phyloP scores from a whole-genome alignment of 495 filamentous ascomycete species.

The Clavariopsis aquatica region DNA sequence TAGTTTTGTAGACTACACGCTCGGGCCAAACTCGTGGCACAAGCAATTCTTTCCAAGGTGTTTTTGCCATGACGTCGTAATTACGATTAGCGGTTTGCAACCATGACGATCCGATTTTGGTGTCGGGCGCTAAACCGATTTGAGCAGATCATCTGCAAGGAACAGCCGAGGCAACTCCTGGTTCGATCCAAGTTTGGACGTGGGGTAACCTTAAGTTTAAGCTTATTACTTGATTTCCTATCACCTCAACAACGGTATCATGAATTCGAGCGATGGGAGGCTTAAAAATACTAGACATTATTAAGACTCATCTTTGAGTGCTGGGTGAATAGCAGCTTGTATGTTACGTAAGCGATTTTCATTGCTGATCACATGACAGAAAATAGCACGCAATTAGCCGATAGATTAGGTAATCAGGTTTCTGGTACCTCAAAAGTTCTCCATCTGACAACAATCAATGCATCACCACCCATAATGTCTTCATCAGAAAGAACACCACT shows the following conservation, averaged over 20 bases:
- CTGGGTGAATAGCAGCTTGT: no score
- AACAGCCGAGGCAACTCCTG: neutral
- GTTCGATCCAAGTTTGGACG: neutral
- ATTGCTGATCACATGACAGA: neutral
- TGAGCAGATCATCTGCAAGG: neutral
- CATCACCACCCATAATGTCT: conserved; percentile 1
- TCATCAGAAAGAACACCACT: conserved; percentile 15
- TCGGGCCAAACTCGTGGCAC: neutral
- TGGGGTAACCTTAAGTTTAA: conserved; percentile 2
- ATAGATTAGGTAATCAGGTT: neutral
- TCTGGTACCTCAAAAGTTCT: neutral
- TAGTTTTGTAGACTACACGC: neutral
- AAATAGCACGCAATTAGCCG: neutral
- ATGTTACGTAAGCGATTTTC: neutral
- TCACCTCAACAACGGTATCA: no score
- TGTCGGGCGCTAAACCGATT: neutral
- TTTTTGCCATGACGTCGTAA: neutral
- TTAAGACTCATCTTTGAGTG: no score
- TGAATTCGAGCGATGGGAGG: neutral
- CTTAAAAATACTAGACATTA: no score
- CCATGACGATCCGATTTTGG: neutral
- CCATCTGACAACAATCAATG: neutral
- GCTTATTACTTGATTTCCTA: no score
- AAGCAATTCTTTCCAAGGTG: neutral
- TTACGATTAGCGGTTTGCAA: neutral